Evolutionary conservation across 148 eudicot species (phyloP), one percentile per base, ranked within the genome.

Genomic region (Fallopia convolvulus): DNA sequence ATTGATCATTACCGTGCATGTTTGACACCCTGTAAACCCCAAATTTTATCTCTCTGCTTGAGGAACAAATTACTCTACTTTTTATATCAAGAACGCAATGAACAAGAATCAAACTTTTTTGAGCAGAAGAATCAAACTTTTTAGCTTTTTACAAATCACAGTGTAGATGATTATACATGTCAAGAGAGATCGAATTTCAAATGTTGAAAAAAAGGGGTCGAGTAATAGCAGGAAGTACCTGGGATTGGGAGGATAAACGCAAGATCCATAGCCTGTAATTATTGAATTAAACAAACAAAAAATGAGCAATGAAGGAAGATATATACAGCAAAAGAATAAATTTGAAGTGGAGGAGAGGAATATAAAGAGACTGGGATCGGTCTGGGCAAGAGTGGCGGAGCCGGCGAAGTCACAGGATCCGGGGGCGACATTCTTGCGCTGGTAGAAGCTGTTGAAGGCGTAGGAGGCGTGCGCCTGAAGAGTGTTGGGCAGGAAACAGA

Each of bases 391-490:
- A 53, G 91, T 87, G 72, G 97, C 90, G 61, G 92, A 72, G 68
- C 83, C 87, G 5, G 86, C 77, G 80, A 92, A 92, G 72, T 84
- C 81, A 72, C 97, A 92, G n/a, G 92, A 77, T 6, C 86, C 87
- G 55, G 91, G 80, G 2, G 90, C 89, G 33, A 78, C 79, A n/a
- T 66, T 75, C 33, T 44, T 83, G 7, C 94, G 83, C 76, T 90
- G 94, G 72, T 82, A 92, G 36, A 78, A 87, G 58, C 94, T 92
- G 71, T 92, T 92, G 81, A 81, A 92, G 14, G 94, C 97, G 55
- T 92, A 92, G 8, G 97, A 92, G 52, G 94, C 94, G 73, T 92
- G 97, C 0, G 94, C 91, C 15, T 82, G 87, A 0, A 92, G 12
- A 0, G 94, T 89, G 65, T 92, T 92, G 0, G 97, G 97, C 5